Base-by-base conservation (phyloP, 2,329 filamentous ascomycete genomes). In the Epicoccum sorghinum region DNA sequence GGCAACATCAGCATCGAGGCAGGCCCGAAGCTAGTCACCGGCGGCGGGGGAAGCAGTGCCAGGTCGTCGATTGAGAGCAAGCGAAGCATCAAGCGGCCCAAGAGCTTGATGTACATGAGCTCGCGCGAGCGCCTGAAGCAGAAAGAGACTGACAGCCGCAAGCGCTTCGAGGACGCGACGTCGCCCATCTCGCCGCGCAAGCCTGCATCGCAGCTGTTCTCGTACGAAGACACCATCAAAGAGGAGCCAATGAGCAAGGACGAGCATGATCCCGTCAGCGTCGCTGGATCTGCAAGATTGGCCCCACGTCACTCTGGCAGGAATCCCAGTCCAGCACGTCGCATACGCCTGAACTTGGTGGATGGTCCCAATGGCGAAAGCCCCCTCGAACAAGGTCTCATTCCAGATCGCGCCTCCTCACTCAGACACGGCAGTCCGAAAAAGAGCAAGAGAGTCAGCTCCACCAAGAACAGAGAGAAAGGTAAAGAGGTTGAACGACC, bases 41-140 rank as follows among this genome's bases (percentile, higher is more conserved):
- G 6, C 3, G 44, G 35, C 10, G 35, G 24, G 32, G 13, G 10
- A 6, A 62, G 64, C 42, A 77, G 73, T 55, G 62, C 44, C 49
- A 55, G 72, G 29, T 70, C 69, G 12, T 76, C 73, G 3, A 57
- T 57, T 9, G 71, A 74, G 49, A 75, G 69, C 60, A 71, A 72
- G 59, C 55, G 69, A 43, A 74, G 73, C 55, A 55, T 59, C 29
- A 73, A 65, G 47, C 68, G 64, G 43, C 68, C 82, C 57, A 84
- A 82, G 68, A 83, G 86, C 3, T 75, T 90, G 66, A 86, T 87
- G 82, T 89, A 90, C 66, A 90, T 89, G 86, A 86, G 82, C 75
- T 90, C 88, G 40, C 87, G 84, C 67, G 88, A 91, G 70, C 80
- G 82, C 27, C 75, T 90, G 40, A 81, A 83, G 40, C 84, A 86